A percentile compares a stretch with the other conserved stretches of the same genome.
phyloP scores from a whole-genome alignment of 352 stramenopile species.

The Globisporangium spinosum region DNA sequence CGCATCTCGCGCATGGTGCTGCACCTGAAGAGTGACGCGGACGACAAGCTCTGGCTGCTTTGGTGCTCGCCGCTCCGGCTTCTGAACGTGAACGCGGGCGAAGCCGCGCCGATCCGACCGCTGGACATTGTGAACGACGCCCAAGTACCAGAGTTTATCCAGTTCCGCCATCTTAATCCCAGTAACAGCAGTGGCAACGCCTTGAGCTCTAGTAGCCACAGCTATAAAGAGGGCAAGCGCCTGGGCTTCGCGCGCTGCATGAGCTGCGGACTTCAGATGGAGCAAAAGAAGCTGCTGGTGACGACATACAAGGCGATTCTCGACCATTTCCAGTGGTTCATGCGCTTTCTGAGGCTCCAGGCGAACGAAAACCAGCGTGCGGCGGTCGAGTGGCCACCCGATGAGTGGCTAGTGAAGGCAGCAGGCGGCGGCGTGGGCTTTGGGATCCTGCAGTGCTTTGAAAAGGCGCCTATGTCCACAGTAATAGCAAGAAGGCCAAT shows the following conservation, averaged over 20 bases:
- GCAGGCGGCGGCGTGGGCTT: conserved; percentile 92
- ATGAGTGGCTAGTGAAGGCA: conserved; percentile 82
- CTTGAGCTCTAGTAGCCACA: neutral
- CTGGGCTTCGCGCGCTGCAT: conserved; percentile 58
- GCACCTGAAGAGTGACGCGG: conserved; percentile 93
- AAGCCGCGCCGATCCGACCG: conserved; percentile 26
- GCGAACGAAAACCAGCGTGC: conserved; percentile 41
- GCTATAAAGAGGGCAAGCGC: neutral
- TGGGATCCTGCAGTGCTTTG: conserved; percentile 66
- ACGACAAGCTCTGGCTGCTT: conserved; percentile 93
- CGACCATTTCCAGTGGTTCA: conserved; percentile 90
- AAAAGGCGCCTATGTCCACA: conserved; percentile 15
- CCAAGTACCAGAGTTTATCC: conserved; percentile 55
- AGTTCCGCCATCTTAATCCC: conserved; percentile 10
- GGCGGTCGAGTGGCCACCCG: conserved; percentile 87
- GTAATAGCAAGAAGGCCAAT: conserved; percentile 15
- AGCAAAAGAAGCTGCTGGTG: conserved; percentile 67
- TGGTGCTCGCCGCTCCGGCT: conserved; percentile 93
- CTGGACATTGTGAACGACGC: conserved; percentile 68
- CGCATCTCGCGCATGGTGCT: conserved; percentile 93
- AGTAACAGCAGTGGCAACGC: neutral
- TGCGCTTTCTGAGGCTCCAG: conserved; percentile 55
- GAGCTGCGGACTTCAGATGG: conserved; percentile 77
- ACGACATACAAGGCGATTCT: conserved; percentile 94
- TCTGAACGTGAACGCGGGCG: conserved; percentile 24